Conservation (phyloP, 2,329 filamentous ascomycete species). For the Cladophialophora chaetospira region DNA sequence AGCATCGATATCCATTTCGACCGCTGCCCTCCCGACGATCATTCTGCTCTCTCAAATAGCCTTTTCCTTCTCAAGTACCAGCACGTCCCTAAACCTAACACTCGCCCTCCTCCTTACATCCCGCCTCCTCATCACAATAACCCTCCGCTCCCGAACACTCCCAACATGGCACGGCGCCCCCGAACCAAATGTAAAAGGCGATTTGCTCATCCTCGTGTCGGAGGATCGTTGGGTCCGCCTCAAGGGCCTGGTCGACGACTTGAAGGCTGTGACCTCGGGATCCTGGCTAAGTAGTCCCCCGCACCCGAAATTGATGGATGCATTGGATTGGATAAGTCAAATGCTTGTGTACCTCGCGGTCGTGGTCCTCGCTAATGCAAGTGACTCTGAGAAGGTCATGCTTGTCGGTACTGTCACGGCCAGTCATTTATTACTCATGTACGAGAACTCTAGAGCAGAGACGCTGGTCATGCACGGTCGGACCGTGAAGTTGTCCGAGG, state of each 20-base stretch:
- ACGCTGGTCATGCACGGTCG: slow-evolving; percentile 57
- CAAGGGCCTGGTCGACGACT: slow-evolving; percentile 56
- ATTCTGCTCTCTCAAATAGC: no score
- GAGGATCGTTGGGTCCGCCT: slow-evolving; percentile 56
- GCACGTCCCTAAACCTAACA: slow-evolving; percentile 48
- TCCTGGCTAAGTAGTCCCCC: slow-evolving; percentile 60
- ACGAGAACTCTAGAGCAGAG: slow-evolving; percentile 56
- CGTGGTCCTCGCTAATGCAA: slow-evolving; percentile 58
- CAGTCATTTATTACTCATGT: slow-evolving; percentile 56
- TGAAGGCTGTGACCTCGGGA: slow-evolving; percentile 62
- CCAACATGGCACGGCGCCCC: slow-evolving; percentile 40
- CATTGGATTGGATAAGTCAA: slow-evolving; percentile 45
- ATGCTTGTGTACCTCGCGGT: slow-evolving; percentile 61
- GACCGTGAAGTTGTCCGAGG: slow-evolving; percentile 30
- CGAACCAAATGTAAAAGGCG: slow-evolving; percentile 44
- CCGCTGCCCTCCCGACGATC: no score
- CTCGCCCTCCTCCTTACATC: slow-evolving; percentile 55
- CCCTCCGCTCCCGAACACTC: slow-evolving; percentile 52
- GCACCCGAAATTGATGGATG: slow-evolving; percentile 48
- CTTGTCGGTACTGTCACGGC: slow-evolving; percentile 55
- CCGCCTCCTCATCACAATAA: slow-evolving; percentile 58
- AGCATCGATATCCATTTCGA: neutral
- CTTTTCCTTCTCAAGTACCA: slow-evolving; percentile 11
- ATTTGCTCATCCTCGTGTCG: slow-evolving; percentile 58
- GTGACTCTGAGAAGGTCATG: slow-evolving; percentile 54